Evolutionary conservation across 257 asterid species (phyloP).

Genomic region (Solanum phureja): DNA sequence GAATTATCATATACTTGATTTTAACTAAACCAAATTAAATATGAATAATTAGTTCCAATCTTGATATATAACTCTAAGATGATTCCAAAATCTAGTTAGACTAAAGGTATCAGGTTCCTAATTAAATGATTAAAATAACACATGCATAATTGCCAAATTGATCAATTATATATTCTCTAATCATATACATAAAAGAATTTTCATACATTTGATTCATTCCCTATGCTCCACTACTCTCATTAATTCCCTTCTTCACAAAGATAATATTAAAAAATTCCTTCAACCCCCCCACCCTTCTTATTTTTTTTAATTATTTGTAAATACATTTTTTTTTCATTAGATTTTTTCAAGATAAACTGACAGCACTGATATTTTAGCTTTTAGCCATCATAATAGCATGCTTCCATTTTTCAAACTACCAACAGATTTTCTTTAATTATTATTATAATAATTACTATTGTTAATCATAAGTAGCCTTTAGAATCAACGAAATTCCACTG

Average conservation of each 20-base stretch:
- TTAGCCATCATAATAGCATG: neutral
- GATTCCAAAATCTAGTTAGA: neutral
- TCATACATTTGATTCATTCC: neutral
- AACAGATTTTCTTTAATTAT: neutral
- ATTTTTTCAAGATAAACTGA: neutral
- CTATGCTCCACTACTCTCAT: neutral
- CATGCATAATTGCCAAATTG: neutral
- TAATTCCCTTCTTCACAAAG: neutral
- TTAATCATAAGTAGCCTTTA: constrained; percentile 5
- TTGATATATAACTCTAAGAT: neutral
- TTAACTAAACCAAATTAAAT: neutral
- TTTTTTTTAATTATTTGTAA: neutral
- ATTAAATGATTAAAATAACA: neutral
- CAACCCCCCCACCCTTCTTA: neutral
- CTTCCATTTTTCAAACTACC: neutral
- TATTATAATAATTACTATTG: neutral
- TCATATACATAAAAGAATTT: neutral
- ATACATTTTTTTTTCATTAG: neutral
- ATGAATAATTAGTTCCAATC: neutral
- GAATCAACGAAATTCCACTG: constrained; percentile 12
- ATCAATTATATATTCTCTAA: neutral
- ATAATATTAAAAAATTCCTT: neutral
- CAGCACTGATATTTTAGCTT: neutral
- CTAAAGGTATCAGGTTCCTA: neutral
- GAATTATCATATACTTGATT: neutral